Evolutionary conservation across 208 protist genomes (phyloP).

Genomic region (Trypanosoma scelopori): DNA sequence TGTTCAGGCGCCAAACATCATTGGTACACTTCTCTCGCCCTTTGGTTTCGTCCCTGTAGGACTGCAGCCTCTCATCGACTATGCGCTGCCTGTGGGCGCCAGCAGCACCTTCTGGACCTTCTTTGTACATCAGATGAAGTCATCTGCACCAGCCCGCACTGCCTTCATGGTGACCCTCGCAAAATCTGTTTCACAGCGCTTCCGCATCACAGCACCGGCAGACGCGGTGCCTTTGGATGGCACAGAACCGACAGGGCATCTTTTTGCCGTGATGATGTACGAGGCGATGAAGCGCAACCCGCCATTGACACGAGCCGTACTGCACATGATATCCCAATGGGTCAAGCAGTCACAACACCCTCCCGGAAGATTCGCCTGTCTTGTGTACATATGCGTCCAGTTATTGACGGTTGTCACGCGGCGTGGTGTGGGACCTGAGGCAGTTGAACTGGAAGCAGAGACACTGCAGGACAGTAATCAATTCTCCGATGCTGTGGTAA

Average conservation of each 20-base stretch:
- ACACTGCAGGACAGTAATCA: conserved; percentile 64
- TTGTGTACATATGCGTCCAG: conserved; percentile 85
- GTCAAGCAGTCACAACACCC: conserved; percentile 65
- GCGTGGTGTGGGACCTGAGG: conserved; percentile 49
- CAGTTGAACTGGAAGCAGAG: conserved; percentile 68
- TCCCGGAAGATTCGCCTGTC: conserved; percentile 80
- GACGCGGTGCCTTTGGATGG: conserved; percentile 61
- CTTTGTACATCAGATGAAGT: conserved; percentile 83
- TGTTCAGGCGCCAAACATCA: conserved; percentile 86
- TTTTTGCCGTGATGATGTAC: conserved; percentile 88
- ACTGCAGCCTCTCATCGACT: conserved; percentile 62
- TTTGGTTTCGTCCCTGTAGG: conserved; percentile 78
- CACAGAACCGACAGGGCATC: conserved; percentile 55
- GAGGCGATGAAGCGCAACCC: conserved; percentile 89
- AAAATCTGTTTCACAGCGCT: conserved; percentile 76
- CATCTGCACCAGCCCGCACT: conserved; percentile 77
- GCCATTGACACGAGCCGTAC: conserved; percentile 71
- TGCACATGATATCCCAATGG: conserved; percentile 87
- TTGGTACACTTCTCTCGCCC: conserved; percentile 62
- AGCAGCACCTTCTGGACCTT: conserved; percentile 89
- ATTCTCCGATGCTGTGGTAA: conserved; percentile 69
- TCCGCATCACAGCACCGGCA: conserved; percentile 73
- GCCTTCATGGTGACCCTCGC: conserved; percentile 84
- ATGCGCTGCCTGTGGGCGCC: conserved; percentile 77
- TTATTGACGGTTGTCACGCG: conserved; percentile 63